Evolutionary conservation across 2,329 filamentous ascomycete species (phyloP).

Genomic region (Monilinia vaccinii-corymbosi): DNA sequence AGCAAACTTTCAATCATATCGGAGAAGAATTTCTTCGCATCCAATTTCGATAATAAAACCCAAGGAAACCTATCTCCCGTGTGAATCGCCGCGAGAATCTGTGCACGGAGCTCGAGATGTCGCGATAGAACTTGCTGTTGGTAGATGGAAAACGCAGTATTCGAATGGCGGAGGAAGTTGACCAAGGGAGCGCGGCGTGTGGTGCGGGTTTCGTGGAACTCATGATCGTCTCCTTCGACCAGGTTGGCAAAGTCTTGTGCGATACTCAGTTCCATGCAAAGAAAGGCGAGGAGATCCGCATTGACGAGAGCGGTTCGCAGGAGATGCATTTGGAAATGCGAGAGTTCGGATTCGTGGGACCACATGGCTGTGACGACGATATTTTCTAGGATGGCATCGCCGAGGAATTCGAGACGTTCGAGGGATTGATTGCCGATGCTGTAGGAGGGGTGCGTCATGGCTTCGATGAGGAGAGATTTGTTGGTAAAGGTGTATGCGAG

Average conservation of each 20-base stretch:
- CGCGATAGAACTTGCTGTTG: conserved; percentile 29
- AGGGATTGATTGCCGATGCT: conserved; percentile 39
- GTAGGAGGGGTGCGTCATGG: conserved; percentile 67
- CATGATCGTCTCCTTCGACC: background rate
- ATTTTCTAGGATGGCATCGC: conserved; percentile 76
- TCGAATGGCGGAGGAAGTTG: conserved; percentile 58
- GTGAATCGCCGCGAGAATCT: conserved; percentile 42
- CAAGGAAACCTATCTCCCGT: conserved; percentile 60
- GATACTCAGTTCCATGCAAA: conserved; percentile 51
- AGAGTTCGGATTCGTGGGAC: conserved; percentile 37
- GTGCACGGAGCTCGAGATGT: conserved; percentile 34
- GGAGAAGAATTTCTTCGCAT: conserved; percentile 68
- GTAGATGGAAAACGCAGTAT: conserved; percentile 37
- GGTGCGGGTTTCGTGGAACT: conserved; percentile 5
- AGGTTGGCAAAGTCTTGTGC: conserved; percentile 27
- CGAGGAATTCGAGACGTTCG: conserved; percentile 79
- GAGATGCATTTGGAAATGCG: conserved; percentile 60
- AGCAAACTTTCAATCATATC: conserved; percentile 76
- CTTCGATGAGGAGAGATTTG: conserved; percentile 62
- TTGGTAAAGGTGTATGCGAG: conserved; percentile 65
- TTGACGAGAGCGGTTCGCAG: conserved; percentile 72
- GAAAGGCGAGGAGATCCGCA: conserved; percentile 67
- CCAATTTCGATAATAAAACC: conserved; percentile 56
- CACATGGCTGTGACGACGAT: conserved; percentile 56
- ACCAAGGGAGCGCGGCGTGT: conserved; percentile 39